Evolutionary conservation across 352 stramenopile genomes (phyloP), one percentile per base, ranked within the genome.

Genomic region (Phytophthora multivora): DNA sequence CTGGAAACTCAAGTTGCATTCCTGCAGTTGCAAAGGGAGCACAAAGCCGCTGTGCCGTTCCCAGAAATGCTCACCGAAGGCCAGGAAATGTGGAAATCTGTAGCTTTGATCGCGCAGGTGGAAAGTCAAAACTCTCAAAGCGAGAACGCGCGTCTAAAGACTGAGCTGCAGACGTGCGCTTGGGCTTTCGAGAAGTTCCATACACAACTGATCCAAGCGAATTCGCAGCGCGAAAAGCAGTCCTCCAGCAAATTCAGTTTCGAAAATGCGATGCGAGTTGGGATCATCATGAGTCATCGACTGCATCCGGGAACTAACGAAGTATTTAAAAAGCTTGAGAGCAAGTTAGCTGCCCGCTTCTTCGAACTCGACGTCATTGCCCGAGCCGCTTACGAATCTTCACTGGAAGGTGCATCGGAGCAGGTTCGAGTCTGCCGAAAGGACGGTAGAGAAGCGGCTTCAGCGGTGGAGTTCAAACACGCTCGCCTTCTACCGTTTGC

Each of bases 61-160:
- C 35, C 18, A 12, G 15, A 26, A 25, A 41, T 10, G 35, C 12
- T 39, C 8, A 49, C 33, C 2, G 43, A 62, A 28, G 30, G 28
- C 1, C 53, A 58, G 51, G 50, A 36, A 35, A 47, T 50, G 43
- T 67, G 59, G 59, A 56, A 63, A 21, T 62, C 51, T 7, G 51
- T 58, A 15, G 59, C 51, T 13, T 30, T 16, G 11, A 62, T 63
- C 30, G 59, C 51, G 3, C 26, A 28, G 15, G 42, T 26, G 33
- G 19, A 48, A 26, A 47, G 15, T 5, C 43, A 63, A 53, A 47
- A 42, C 15, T 23, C 45, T 7, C 45, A 58, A 13, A 31, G 41
- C 2, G 45, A 68, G 28, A 68, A 63, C 10, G 4, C 0, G 13
- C 51, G 51, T 35, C 45, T 68, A n/a, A 56, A 54, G 26, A 12